Percentiles rank a stretch among this genome's conserved stretches.
Conservation (phyloP, 345 rosid species). For the Viola odorata region DNA sequence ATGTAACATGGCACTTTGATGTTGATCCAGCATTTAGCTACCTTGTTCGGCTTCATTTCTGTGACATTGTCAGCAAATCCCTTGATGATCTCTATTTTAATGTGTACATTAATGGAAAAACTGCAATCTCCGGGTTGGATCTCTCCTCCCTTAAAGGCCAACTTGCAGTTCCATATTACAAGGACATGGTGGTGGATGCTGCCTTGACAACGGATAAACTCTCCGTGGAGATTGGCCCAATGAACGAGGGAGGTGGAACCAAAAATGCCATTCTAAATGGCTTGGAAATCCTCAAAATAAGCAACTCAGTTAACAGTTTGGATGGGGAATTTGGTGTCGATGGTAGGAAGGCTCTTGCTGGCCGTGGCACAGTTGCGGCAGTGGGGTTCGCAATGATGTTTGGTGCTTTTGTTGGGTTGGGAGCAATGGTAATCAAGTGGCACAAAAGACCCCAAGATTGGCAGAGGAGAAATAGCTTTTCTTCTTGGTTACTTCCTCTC, state of each 20-base stretch:
- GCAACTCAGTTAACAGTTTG: slow-evolving; percentile 61
- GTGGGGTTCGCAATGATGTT: slow-evolving; percentile 90
- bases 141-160: slow-evolving; percentile 41
- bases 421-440: slow-evolving; percentile 79
- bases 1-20: slow-evolving; percentile 60
- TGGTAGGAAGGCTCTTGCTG: slow-evolving; percentile 32
- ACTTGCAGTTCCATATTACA: slow-evolving; percentile 54
- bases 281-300: slow-evolving; percentile 68
- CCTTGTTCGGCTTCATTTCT: slow-evolving; percentile 63
- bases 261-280: slow-evolving; percentile 65
- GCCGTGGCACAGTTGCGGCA: slow-evolving; percentile 49
- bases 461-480: slow-evolving; percentile 72
- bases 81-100: slow-evolving; percentile 66
- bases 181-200: slow-evolving; percentile 62
- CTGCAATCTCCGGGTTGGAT: slow-evolving; percentile 61
- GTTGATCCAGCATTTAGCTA: slow-evolving; percentile 50
- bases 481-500: slow-evolving; percentile 78
- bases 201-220: slow-evolving; percentile 40
- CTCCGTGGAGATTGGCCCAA: slow-evolving; percentile 54
- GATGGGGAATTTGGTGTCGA: slow-evolving; percentile 76
- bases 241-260: slow-evolving; percentile 46
- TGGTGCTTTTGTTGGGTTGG: slow-evolving; percentile 75
- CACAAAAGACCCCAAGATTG: slow-evolving; percentile 80
- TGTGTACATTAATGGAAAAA: slow-evolving; percentile 58
- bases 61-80: slow-evolving; percentile 71